Conservation (phyloP, 192 early-diverging fungal genomes). For the Mortierella alpina region DNA sequence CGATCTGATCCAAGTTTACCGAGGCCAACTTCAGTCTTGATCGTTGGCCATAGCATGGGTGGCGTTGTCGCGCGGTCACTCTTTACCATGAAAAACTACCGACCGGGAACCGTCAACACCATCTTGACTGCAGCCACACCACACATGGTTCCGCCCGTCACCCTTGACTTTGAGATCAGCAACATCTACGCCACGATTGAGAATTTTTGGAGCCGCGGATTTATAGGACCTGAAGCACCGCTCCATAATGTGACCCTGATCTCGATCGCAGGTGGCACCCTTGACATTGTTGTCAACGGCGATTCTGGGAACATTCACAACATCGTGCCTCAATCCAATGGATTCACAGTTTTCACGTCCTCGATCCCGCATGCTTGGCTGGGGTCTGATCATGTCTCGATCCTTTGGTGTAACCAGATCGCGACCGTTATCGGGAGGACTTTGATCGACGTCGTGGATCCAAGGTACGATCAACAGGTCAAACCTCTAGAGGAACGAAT, state of each 20-base stretch:
- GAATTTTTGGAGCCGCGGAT: conserved; percentile 74
- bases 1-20: conserved; percentile 39
- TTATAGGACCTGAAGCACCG: conserved; percentile 33
- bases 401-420: conserved; percentile 95
- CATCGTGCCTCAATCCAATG: conserved; percentile 71
- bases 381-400: conserved; percentile 85
- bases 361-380: conserved; percentile 90
- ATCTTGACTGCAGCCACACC: conserved; percentile 93
- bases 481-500: conserved; percentile 73
- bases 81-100: conserved; percentile 78
- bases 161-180: conserved; percentile 73
- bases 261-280: conserved; percentile 91
- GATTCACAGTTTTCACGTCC: conserved; percentile 84
- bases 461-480: conserved; percentile 68
- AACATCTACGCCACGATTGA: conserved; percentile 77
- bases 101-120: conserved; percentile 77
- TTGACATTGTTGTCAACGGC: conserved; percentile 87
- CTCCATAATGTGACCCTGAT: conserved; percentile 73
- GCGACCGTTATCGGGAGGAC: conserved; percentile 69
- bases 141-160: conserved; percentile 83
- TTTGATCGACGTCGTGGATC: conserved; percentile 74
- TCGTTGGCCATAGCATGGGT: conserved; percentile 96
- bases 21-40: conserved; percentile 77
- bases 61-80: conserved; percentile 89
- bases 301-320: conserved; percentile 76